Evolutionary conservation across 352 stramenopile genomes (phyloP).

Genomic region (Pythium coloratum): DNA sequence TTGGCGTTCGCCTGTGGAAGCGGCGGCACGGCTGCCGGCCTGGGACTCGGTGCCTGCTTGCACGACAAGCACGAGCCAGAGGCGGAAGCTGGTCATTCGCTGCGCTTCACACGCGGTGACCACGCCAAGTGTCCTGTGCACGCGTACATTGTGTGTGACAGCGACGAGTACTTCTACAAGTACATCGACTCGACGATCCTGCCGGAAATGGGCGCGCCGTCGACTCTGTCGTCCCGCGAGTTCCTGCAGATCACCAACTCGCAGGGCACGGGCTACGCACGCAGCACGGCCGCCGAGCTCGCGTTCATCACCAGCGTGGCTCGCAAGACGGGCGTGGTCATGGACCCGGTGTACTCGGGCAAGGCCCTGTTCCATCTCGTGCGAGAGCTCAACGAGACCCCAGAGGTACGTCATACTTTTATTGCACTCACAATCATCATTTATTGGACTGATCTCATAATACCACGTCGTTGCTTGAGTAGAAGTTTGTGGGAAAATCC

Average conservation of each 20-base stretch:
- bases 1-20: slow-evolving; percentile 86
- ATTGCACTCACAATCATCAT: background rate
- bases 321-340: slow-evolving; percentile 71
- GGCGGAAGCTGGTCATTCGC: slow-evolving; percentile 14
- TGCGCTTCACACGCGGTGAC: slow-evolving; percentile 43
- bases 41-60: slow-evolving; percentile 74
- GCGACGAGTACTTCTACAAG: slow-evolving; percentile 81
- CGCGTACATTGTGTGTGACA: slow-evolving; percentile 87
- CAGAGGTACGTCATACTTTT: slow-evolving; percentile 37
- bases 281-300: slow-evolving; percentile 75
- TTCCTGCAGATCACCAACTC: slow-evolving; percentile 84
- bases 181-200: slow-evolving; percentile 77
- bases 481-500: slow-evolving; percentile 81
- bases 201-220: slow-evolving; percentile 60
- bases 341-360: slow-evolving; percentile 88
- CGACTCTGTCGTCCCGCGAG: slow-evolving; percentile 48
- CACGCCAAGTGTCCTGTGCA: slow-evolving; percentile 53
- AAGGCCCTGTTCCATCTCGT: slow-evolving; percentile 86
- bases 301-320: slow-evolving; percentile 74
- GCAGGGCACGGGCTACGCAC: slow-evolving; percentile 79
- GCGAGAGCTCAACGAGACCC: slow-evolving; percentile 65
- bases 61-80: slow-evolving; percentile 39
- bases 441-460: background rate
- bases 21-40: slow-evolving; percentile 73
- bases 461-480: background rate